Percentiles rank a stretch among this genome's conserved stretches.
Conservation (phyloP, 164 flowering plant genomes). For the Vitis amurensis region DNA sequence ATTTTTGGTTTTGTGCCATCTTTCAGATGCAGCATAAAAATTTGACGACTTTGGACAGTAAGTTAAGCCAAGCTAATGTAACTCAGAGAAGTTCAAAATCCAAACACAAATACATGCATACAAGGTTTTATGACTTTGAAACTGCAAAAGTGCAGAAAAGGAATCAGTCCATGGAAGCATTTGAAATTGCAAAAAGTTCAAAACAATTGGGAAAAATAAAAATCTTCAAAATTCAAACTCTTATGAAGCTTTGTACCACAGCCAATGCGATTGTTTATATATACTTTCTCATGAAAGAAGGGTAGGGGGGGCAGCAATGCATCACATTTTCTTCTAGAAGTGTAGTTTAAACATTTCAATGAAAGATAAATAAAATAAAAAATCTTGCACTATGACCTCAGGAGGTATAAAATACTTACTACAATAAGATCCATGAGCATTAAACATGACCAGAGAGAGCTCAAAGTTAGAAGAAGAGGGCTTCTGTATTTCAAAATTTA, state of each 20-base stretch:
- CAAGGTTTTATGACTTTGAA: not conserved
- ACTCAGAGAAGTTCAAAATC: not conserved
- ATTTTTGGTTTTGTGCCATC: no score
- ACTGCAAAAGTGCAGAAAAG: not conserved
- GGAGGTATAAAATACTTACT: conserved; percentile 39
- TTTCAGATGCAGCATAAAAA: no score
- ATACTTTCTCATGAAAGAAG: no score
- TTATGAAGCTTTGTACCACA: no score
- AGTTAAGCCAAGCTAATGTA: no score
- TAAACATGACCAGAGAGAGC: conserved; percentile 67
- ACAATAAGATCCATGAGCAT: conserved; percentile 76
- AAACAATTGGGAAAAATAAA: not conserved
- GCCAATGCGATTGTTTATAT: no score
- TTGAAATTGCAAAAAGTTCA: not conserved
- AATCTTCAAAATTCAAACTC: no score
- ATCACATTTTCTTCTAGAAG: no score
- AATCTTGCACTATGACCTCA: not conserved
- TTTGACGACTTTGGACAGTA: no score
- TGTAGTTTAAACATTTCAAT: no score
- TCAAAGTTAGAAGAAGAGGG: conserved; percentile 45
- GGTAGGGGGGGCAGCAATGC: no score
- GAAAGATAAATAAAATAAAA: not conserved
- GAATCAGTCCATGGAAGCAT: not conserved
- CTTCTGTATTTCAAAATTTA: conserved; percentile 52
- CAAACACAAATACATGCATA: not conserved